These are phyloP conservation scores for Tillandsia leiboldiana DNA, from an alignment of 176 grass and related monocot species.

Conservation along the genomic window DNA sequence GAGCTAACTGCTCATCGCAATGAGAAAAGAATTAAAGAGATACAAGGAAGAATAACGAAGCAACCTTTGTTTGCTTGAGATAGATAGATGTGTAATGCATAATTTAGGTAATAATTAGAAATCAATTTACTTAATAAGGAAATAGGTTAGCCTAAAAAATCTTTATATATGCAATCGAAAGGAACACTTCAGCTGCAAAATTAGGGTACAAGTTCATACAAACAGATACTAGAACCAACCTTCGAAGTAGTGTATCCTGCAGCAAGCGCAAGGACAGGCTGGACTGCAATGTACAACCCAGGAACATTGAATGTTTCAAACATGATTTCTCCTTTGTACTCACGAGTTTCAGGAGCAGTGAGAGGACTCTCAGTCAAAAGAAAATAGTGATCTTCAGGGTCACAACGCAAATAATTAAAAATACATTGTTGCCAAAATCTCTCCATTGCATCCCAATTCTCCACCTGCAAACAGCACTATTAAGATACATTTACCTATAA, in stretches of 20 bases:
- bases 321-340: conserved; percentile 97
- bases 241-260: conserved; percentile 93
- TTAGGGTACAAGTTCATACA: neutral
- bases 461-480: conserved; percentile 40
- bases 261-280: conserved; percentile 87
- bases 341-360: conserved; percentile 75
- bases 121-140: neutral
- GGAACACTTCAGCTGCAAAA: neutral
- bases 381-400: conserved; percentile 94
- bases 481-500: too few species aligned
- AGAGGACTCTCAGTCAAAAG: conserved; percentile 88
- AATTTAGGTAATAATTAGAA: neutral
- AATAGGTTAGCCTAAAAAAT: too few species aligned
- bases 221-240: conserved; percentile 34
- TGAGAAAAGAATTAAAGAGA: neutral
- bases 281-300: conserved; percentile 80
- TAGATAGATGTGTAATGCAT: neutral
- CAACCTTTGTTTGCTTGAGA: neutral
- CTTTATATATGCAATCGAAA: neutral
- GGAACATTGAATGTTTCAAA: conserved; percentile 98
- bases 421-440: conserved; percentile 99
- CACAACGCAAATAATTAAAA: conserved; percentile 84
- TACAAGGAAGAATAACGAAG: neutral
- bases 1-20: neutral
- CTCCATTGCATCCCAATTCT: conserved; percentile 99